Evolutionary conservation across 495 filamentous ascomycete genomes (phyloP), one percentile per base, ranked within the genome.

Genomic region (Penicillium robsamsonii): DNA sequence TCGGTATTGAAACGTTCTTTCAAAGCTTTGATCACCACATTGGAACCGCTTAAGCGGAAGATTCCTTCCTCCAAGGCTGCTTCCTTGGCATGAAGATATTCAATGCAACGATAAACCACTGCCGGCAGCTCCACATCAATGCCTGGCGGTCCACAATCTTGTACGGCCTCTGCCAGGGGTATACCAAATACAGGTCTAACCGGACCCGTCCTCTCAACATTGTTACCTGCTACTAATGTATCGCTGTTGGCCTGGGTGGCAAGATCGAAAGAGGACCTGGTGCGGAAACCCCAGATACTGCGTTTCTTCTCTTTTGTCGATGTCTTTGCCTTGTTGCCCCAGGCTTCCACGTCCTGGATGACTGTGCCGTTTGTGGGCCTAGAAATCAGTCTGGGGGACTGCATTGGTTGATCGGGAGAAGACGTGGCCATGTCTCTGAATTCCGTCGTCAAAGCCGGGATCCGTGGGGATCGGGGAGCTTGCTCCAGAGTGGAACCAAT

Each of bases 41-140:
- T 97, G 0, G 93, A 96, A 24, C 94, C 94, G 60, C 91, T 97
- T 48, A 98, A 76, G 27, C 94, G 86, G 80, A 98, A 98, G 24
- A 98, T 97, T 37, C 94, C 94, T 71, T 98, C 94, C 69, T 98
- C 94, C 20, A 73, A 78, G 17, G 87, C 81, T 38, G 93, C 95
- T 51, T 87, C 84, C 73, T 96, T 91, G 13, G 85, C 80, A 47
- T 89, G 86, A 24, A 98, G 80, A 69, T 96, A 98, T 68, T 97
- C 91, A 58, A 98, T 88, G 63, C 92, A 97, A 43, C 94, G 88
- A 75, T 96, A 97, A 41, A 97, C 92, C 1, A 97, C 94, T n/a
- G 95, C 90, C 8, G 94, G 94, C 33, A 98, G 76, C 45, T 87
- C 84, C 18, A 88, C 84, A 56, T 79, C 70, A 48, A 89, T 75